These are phyloP conservation scores for Tetraselmis chui DNA, from an alignment of 139 green algal genomes.

Conservation along the genomic window DNA sequence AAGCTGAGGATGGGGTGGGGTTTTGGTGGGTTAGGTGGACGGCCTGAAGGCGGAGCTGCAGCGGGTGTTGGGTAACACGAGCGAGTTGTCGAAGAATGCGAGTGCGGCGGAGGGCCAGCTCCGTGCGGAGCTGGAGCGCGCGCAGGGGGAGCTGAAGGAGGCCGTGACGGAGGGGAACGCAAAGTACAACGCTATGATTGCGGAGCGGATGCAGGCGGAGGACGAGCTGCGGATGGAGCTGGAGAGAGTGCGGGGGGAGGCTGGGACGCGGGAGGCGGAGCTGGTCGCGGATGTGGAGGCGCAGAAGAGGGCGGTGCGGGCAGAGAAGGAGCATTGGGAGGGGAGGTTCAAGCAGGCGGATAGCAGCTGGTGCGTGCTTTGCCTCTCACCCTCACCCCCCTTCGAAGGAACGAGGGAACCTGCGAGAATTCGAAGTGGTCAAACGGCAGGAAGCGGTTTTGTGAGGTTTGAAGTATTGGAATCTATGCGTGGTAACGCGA, in stretches of 20 bases:
- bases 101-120: background rate
- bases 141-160: conserved; percentile 22
- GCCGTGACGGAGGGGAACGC: conserved; percentile 41
- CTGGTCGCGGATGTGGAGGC: background rate
- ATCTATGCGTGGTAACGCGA: too few relatives aligned
- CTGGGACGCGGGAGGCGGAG: background rate
- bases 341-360: background rate
- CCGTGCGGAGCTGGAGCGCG: conserved; percentile 1
- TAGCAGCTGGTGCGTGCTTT: background rate
- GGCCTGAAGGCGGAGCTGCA: background rate
- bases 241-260: background rate
- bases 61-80: background rate
- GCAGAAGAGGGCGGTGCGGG: background rate
- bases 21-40: too few relatives aligned
- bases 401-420: too few relatives aligned
- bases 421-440: too few relatives aligned
- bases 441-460: too few relatives aligned
- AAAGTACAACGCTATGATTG: conserved; percentile 55
- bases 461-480: too few relatives aligned
- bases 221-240: conserved; percentile 27
- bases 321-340: background rate
- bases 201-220: conserved; percentile 32
- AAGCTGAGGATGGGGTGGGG: too few relatives aligned
- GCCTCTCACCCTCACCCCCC: too few relatives aligned
- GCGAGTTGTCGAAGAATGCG: background rate